Base-by-base conservation (phyloP, 2,329 filamentous ascomycete genomes). In the Penicillium janthinellum region DNA sequence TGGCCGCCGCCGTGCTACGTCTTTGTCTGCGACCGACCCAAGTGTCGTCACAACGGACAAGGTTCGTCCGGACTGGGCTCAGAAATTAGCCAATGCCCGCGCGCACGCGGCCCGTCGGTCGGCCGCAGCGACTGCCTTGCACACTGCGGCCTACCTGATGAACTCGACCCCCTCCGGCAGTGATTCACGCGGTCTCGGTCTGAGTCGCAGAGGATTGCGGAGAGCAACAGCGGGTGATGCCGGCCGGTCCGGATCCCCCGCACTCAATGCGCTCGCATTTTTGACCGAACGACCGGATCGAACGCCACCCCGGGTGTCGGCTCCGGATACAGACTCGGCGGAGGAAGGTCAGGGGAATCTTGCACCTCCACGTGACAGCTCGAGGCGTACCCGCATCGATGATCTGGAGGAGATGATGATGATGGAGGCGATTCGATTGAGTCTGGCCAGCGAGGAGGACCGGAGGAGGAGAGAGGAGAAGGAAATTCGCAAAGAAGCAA, bases 341-440 rank as follows among this genome's bases (percentile, higher is more conserved):
- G 74, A 75, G 63, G 74, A 78, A 49, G 69, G 67, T 7, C 54
- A 71, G 8, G 68, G 68, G 1, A 74, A 71, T 64, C 57, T 77
- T 25, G 72, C 77, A 38, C 75, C 79, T 5, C 72, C 78, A 15
- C 77, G 78, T n/a, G 74, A 83, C 7, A 84, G 82, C 66, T 84
- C 84, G 38, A 79, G 88, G 60, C 79, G 86, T 62, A 84, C 77
- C 57, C 84, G 91, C 34, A 86, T 96, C 72, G 91, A 96, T 22
- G 93, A 98, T 67, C 83, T 98, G 0, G 95, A 99, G 73, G 94
- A 96, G 51, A 90, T 99, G 81, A 99, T 99, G 95, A 92, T 98
- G 82, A 92, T 95, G 83, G 95, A 99, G 75, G 95, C 95, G 0
- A 96, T 99, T 50, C 84, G 95, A 41, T 77, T 96, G 34, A 96